phyloP scores from a whole-genome alignment of 352 stramenopile species.

The Pythium apleroticum region DNA sequence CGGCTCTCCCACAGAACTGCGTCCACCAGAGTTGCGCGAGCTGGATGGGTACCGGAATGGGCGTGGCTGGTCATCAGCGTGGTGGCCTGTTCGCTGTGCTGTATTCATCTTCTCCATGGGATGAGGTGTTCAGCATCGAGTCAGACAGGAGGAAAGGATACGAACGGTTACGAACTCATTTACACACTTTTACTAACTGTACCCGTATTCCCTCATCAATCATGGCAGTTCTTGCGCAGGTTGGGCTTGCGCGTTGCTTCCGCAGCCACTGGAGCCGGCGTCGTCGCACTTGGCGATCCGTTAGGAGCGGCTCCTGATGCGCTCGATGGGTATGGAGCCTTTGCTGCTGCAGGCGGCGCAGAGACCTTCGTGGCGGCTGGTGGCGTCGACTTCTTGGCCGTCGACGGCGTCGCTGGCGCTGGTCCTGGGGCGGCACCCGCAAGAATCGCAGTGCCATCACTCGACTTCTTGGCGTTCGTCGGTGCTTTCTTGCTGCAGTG shows the following conservation, averaged over 20 bases:
- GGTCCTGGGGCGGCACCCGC: background rate
- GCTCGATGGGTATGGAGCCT: background rate
- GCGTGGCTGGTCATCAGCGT: background rate
- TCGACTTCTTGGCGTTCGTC: background rate
- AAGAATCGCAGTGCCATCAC: background rate
- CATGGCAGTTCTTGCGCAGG: conserved; percentile 4
- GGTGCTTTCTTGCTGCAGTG: conserved; percentile 9
- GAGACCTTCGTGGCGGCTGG: background rate
- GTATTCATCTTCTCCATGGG: background rate
- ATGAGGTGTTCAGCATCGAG: background rate
- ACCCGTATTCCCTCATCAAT: background rate
- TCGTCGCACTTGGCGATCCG: background rate
- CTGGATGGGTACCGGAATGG: no score
- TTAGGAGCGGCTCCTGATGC: background rate
- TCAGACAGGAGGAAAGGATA: background rate
- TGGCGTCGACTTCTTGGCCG: background rate
- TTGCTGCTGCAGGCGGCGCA: background rate
- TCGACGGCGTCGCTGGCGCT: background rate
- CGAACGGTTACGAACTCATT: conserved; percentile 1
- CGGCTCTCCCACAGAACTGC: background rate
- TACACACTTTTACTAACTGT: background rate
- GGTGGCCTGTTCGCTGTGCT: background rate
- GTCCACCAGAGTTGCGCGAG: background rate
- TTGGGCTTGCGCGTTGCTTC: background rate
- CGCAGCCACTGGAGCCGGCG: background rate